Conservation (phyloP, 23 red algal species). For the Cyanidiococcus yangmingshanensis region DNA sequence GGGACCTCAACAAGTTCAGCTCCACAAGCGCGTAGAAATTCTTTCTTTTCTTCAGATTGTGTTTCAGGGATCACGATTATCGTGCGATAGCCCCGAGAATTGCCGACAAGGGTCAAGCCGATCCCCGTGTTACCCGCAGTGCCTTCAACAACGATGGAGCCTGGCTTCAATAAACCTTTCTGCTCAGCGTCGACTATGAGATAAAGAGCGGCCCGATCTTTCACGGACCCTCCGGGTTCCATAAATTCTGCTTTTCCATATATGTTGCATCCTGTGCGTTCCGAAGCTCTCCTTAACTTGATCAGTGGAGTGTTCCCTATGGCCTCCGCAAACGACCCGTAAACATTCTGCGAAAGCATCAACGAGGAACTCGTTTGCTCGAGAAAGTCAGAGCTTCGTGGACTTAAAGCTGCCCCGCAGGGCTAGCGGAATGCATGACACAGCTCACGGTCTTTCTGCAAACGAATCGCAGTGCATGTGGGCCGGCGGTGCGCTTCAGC, state of each 20-base stretch:
- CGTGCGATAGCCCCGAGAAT: slow-evolving; percentile 44
- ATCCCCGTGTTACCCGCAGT: slow-evolving; percentile 86
- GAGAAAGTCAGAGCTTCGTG: too few relatives aligned
- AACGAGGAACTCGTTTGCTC: too few relatives aligned
- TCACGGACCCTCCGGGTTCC: slow-evolving; percentile 55
- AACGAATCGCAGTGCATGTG: too few relatives aligned
- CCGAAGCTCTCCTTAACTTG: slow-evolving; percentile 39
- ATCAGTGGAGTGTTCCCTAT: slow-evolving; percentile 79
- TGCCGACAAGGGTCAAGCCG: slow-evolving; percentile 45
- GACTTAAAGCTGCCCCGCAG: too few relatives aligned
- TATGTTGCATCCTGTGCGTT: slow-evolving; percentile 49
- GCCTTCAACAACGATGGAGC: slow-evolving; percentile 55
- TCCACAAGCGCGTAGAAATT: slow-evolving; percentile 40
- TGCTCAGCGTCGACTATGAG: slow-evolving; percentile 61
- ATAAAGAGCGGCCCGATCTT: slow-evolving; percentile 60
- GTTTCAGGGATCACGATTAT: slow-evolving; percentile 57
- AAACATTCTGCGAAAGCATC: slow-evolving; percentile 37
- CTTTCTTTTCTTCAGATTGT: slow-evolving; percentile 63
- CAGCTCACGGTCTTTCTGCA: too few relatives aligned
- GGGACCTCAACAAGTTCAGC: slow-evolving; percentile 65
- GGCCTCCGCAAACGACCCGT: slow-evolving; percentile 47
- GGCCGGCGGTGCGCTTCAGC: too few relatives aligned
- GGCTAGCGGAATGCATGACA: too few relatives aligned
- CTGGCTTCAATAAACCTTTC: slow-evolving; percentile 40
- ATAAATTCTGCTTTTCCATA: slow-evolving; percentile 76